Evolutionary conservation across 2,329 filamentous ascomycete genomes (phyloP).

Genomic region (Paraphaeosphaeria sporulosa): DNA sequence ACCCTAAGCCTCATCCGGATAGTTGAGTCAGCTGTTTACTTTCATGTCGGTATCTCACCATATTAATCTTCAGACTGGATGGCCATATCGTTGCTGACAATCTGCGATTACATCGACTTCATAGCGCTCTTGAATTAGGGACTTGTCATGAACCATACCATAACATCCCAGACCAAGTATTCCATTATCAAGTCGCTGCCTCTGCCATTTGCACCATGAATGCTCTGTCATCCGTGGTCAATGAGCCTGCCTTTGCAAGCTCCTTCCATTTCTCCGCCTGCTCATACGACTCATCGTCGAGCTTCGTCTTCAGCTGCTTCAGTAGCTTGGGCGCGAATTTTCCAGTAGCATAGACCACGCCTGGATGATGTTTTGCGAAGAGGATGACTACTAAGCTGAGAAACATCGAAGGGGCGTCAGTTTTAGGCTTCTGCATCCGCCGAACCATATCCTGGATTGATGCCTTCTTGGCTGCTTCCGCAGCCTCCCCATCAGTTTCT

Average conservation of each 20-base stretch:
- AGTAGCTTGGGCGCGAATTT: constrained; percentile 52
- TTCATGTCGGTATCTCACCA: too few relatives aligned
- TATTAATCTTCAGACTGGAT: background rate
- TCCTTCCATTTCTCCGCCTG: constrained; percentile 49
- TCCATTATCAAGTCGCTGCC: background rate
- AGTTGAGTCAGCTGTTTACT: too few relatives aligned
- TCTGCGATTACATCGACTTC: too few relatives aligned
- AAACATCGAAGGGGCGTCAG: constrained; percentile 48
- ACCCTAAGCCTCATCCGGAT: background rate
- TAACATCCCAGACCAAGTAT: background rate
- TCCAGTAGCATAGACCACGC: constrained; percentile 51
- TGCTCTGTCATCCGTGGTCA: constrained; percentile 42
- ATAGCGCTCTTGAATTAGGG: background rate
- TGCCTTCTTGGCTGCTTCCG: constrained; percentile 31
- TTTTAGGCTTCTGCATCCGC: constrained; percentile 45
- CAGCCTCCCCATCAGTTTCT: constrained; percentile 4
- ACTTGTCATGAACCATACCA: background rate
- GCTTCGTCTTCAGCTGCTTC: constrained; percentile 40
- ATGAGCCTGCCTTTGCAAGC: constrained; percentile 39
- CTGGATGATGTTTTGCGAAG: constrained; percentile 36
- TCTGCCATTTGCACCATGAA: constrained; percentile 44
- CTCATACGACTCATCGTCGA: constrained; percentile 34
- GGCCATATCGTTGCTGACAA: too few relatives aligned
- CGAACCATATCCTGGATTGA: constrained; percentile 43
- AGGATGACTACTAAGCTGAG: constrained; percentile 46